Evolutionary conservation across 2,329 filamentous ascomycete species (phyloP).

Genomic region (Aspergillus clavatus): DNA sequence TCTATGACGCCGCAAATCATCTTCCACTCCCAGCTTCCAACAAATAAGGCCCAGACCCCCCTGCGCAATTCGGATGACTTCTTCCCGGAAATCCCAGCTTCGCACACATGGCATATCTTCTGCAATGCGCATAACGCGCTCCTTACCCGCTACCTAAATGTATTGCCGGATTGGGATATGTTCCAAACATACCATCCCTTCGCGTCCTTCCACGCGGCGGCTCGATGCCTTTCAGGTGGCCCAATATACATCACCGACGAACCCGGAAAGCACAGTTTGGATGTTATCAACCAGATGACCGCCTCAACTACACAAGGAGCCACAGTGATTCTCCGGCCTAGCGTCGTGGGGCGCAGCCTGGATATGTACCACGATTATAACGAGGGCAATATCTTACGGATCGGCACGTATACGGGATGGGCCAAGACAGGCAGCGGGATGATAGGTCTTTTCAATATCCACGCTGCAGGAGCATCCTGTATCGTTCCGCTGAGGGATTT

Average conservation of each 20-base stretch:
- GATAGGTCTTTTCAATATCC: conserved; percentile 80
- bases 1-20: conserved; percentile 80
- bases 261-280: conserved; percentile 72
- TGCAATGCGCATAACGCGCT: conserved; percentile 86
- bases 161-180: conserved; percentile 80
- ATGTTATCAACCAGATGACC: conserved; percentile 75
- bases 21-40: conserved; percentile 76
- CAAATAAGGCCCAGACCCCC: conserved; percentile 67
- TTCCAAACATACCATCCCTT: conserved; percentile 66
- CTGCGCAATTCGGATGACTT: conserved; percentile 86
- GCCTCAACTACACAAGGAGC: conserved; percentile 65
- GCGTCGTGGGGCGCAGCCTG: conserved; percentile 65
- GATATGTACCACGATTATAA: conserved; percentile 72
- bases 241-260: conserved; percentile 92
- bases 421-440: conserved; percentile 67
- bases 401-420: conserved; percentile 71
- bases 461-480: conserved; percentile 57
- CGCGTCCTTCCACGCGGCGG: conserved; percentile 81
- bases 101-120: conserved; percentile 94
- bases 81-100: conserved; percentile 74
- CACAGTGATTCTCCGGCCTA: conserved; percentile 77
- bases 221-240: conserved; percentile 81
- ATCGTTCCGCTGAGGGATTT: conserved; percentile 68
- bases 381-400: conserved; percentile 67
- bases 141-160: conserved; percentile 77